Base-by-base conservation (phyloP, 805 yeast genomes). In the Wickerhamomyces strasburgensis region DNA sequence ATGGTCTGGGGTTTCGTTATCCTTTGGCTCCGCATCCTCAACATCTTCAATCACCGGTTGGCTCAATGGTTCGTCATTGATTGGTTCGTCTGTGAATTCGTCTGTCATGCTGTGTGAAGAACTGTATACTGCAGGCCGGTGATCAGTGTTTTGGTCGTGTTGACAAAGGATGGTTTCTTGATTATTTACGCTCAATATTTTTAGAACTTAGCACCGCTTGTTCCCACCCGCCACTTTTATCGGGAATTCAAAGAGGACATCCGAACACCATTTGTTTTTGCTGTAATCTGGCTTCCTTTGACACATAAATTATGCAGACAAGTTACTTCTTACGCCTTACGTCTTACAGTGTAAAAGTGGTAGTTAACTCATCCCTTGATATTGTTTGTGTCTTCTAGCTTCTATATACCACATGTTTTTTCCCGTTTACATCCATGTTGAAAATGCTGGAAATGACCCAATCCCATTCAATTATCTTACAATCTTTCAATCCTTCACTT, bases 391-490 rank as follows among this genome's bases (percentile, higher is more conserved):
- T 9, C 11, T 27, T 17, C 33, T 31, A 29, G 9, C 6, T 14
- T 14, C 29, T 21, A 31, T 13, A 32, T 8, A 23, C 26, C 13
- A 35, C 27, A 25, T 34, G 11, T 21, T 11, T 29, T 14, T 23
- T 18, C 14, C 32, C 27, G 8, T 37, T 38, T n/a, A 64, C 34
- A n/a, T 55, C 47, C 67, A 70, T 64, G 34, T 62, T 65, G 56
- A 78, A 78, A 0, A 78, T 72, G 32, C 77, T 66, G 39, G 67
- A 57, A 11, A 78, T 75, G 34, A 80, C 71, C 81, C 82, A 76
- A 35, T 77, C 74, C 84, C 84, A 78, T 42, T 75, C 81, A 14
- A 76, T 67, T 2, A 73, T 59, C 10, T 56, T 57, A 26, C 68
- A 36, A 5, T 42, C 43, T 14, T 33, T 30, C 4, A 25, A 26